Evolutionary conservation across 257 asterid genomes (phyloP), one percentile per base, ranked within the genome.

Genomic region (Solanum microdontum): DNA sequence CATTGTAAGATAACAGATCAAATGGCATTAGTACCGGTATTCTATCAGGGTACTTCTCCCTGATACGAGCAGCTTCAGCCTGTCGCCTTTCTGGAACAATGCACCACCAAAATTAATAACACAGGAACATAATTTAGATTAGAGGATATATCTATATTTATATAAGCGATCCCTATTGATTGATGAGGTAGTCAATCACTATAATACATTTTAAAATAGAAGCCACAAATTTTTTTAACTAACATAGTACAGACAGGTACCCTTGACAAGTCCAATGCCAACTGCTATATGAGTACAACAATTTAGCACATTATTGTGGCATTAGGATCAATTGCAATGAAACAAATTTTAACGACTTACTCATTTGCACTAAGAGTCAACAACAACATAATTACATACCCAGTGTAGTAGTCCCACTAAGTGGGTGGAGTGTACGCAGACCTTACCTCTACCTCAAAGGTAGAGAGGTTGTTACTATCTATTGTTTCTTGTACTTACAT

Each of bases 11-110:
- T n/a, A 87, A 86, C 40, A 10, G 68, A 51, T 24, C 9, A 55
- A n/a, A 82, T 79, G 60, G 70, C 84, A 77, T 77, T 43, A 26
- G 58, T 94, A 97, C 99, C 91, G 98, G 99, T 84, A 97, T 97
- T 93, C 99, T 92, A 87, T 97, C 99, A 32, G 98, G 98, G 86
- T 96, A 97, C 92, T 97, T 97, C 93, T 97, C 98, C 92, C 99
- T 93, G 88, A 97, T 95, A 68, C 98, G 98, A 83, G 96, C 92
- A 87, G 99, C 98, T 92, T 96, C 99, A 28, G 98, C 97, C 87
- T 94, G 99, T 74, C 99, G 94, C 93, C 96, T 95, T 90, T 95
- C 98, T 95, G 94, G 86, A 91, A 40, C 33, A 43, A 15, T 26
- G 8, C 23, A 79, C 28, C 36, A 40, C 37, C 34, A 17, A 40